These are phyloP conservation scores for Pneumocystis sp. DNA, from an alignment of 1,139 yeast genomes.

Conservation along the genomic window DNA sequence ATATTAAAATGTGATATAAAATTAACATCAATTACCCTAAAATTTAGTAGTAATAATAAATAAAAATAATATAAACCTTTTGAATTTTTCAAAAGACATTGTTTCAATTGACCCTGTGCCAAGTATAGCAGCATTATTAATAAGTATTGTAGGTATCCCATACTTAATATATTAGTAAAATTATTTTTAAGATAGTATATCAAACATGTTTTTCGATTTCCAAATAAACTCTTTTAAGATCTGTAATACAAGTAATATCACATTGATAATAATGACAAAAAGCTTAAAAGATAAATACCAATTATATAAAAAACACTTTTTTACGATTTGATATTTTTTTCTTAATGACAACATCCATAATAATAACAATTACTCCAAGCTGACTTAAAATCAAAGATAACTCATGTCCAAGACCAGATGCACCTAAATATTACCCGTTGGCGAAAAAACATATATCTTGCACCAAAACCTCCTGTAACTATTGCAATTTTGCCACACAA, in stretches of 20 bases:
- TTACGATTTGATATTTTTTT: background rate
- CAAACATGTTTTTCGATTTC: background rate
- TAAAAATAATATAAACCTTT: background rate
- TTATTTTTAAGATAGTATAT: background rate
- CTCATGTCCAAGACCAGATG: background rate
- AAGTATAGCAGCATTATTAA: background rate
- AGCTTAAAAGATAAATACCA: background rate
- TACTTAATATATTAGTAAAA: background rate
- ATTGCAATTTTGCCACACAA: background rate
- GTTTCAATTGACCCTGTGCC: background rate
- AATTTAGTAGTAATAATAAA: background rate
- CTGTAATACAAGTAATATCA: background rate
- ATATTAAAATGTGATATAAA: slow-evolving; percentile 56
- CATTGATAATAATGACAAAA: background rate
- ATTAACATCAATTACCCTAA: slow-evolving; percentile 25
- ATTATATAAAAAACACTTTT: background rate
- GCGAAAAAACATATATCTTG: background rate
- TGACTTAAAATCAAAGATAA: background rate
- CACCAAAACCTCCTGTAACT: background rate
- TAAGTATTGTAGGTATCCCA: background rate
- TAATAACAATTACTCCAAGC: background rate
- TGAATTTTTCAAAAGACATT: background rate
- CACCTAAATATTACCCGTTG: background rate
- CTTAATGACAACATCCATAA: background rate
- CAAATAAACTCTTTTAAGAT: background rate